These are phyloP conservation scores for Sicyos baderoa DNA, from an alignment of 306 rosid species.

Conservation along the genomic window DNA sequence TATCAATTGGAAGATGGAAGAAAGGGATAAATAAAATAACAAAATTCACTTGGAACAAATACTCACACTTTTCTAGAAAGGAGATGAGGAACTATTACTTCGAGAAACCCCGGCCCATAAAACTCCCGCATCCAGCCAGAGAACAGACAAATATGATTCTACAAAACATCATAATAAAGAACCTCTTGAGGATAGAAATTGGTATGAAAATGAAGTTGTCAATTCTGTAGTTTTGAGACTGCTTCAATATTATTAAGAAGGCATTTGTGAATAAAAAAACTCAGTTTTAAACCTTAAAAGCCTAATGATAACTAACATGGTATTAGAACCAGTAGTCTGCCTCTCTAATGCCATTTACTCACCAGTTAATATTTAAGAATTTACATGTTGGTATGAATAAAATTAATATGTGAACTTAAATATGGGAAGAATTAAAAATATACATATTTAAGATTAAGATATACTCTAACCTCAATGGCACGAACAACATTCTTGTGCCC, in stretches of 20 bases:
- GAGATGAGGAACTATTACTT: conserved; percentile 65
- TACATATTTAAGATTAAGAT: neutral
- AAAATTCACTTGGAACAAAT: conserved; percentile 18
- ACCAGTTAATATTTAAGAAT: neutral
- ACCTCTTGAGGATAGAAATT: neutral
- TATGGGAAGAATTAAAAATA: neutral
- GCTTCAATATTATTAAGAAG: neutral
- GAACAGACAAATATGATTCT: conserved; percentile 84
- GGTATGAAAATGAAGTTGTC: conserved; percentile 4
- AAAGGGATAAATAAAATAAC: neutral
- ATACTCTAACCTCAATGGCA: conserved; percentile 56
- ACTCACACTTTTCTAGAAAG: conserved; percentile 83
- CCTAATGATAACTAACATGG: neutral
- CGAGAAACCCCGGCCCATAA: conserved; percentile 86
- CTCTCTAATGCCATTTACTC: neutral
- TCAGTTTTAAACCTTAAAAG: neutral
- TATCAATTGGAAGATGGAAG: neutral
- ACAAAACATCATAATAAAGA: conserved; percentile 23
- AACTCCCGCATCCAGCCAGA: conserved; percentile 90
- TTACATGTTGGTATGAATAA: neutral
- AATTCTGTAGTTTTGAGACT: neutral
- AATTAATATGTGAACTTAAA: neutral
- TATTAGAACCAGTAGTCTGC: neutral
- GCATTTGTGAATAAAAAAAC: neutral
- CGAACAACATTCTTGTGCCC: conserved; percentile 74